These are phyloP conservation scores for Gomphus sp. DNA, from an alignment of 1,284 basidiomycete genomes.

Conservation along the genomic window DNA sequence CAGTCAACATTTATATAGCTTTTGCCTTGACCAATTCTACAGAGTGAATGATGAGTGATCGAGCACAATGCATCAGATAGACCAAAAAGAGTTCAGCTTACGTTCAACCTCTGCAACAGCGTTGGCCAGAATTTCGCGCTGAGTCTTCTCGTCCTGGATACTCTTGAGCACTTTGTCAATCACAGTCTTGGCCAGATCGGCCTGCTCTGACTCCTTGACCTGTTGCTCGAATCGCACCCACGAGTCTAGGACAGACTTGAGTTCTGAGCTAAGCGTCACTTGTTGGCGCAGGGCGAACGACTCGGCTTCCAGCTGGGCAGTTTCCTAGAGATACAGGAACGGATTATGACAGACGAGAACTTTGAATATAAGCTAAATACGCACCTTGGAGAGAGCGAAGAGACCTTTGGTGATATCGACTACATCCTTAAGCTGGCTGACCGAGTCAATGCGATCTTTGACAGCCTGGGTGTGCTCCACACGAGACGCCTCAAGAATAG, in stretches of 20 bases:
- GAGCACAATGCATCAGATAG: slow-evolving; percentile 8
- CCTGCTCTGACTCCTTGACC: slow-evolving; percentile 93
- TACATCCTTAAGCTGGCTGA: slow-evolving; percentile 91
- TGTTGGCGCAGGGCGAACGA: slow-evolving; percentile 90
- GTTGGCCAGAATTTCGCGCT: slow-evolving; percentile 82
- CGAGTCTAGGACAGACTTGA: slow-evolving; percentile 93
- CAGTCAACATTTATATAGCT: slow-evolving; percentile 37
- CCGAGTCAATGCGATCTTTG: slow-evolving; percentile 85
- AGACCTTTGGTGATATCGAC: slow-evolving; percentile 84
- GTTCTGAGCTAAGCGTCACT: slow-evolving; percentile 77
- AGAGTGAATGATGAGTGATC: not conserved
- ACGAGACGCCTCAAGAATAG: slow-evolving; percentile 76
- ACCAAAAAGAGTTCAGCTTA: slow-evolving; percentile 22
- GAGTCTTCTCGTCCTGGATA: slow-evolving; percentile 86
- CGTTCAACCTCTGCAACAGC: slow-evolving; percentile 90
- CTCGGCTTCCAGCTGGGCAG: slow-evolving; percentile 84
- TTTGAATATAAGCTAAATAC: slow-evolving; percentile 11
- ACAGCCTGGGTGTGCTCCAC: slow-evolving; percentile 90
- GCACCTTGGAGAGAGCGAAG: slow-evolving; percentile 86
- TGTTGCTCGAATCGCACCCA: slow-evolving; percentile 99
- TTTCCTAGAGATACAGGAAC: slow-evolving; percentile 52
- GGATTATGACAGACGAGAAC: not conserved
- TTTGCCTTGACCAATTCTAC: slow-evolving; percentile 64
- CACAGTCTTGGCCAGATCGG: slow-evolving; percentile 79
- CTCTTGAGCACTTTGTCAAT: slow-evolving; percentile 80